Evolutionary conservation across 2,329 filamentous ascomycete genomes (phyloP).

Genomic region (Chalaropsis thielavioides): DNA sequence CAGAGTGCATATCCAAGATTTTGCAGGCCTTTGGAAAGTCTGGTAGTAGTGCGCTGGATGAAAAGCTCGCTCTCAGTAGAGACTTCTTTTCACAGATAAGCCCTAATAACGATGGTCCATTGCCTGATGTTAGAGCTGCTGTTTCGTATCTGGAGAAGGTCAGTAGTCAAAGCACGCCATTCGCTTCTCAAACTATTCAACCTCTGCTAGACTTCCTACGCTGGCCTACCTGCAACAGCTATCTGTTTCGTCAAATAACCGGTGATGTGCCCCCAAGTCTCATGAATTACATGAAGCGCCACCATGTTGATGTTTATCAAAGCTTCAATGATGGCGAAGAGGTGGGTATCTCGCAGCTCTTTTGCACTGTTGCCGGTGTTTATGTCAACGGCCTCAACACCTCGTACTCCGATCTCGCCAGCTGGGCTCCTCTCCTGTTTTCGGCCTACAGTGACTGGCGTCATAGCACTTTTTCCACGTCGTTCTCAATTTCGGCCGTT

Average conservation of each 20-base stretch:
- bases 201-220: slow-evolving; percentile 10
- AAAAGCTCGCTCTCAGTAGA: background rate
- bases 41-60: background rate
- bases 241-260: slow-evolving; percentile 5
- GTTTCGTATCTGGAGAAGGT: background rate
- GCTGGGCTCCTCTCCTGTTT: slow-evolving; percentile 11
- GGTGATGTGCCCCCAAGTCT: slow-evolving; percentile 4
- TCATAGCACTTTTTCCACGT: slow-evolving; percentile 6
- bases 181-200: background rate
- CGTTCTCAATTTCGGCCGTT: slow-evolving; percentile 7
- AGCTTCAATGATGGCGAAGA: background rate
- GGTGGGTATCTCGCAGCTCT: background rate
- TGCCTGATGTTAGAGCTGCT: background rate
- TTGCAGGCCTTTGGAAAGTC: background rate
- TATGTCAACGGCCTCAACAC: slow-evolving; percentile 9
- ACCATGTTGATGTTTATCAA: background rate
- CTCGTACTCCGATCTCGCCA: slow-evolving; percentile 9
- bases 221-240: slow-evolving; percentile 14
- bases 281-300: slow-evolving; percentile 3
- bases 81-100: slow-evolving; percentile 7
- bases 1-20: slow-evolving; percentile 2
- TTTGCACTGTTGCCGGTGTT: slow-evolving; percentile 4
- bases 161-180: background rate
- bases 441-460: slow-evolving; percentile 10
- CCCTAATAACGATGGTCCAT: background rate